Percentiles rank a stretch among this genome's conserved stretches.
Conservation (phyloP, 129 eudicot genomes). For the Chrysanthemum seticuspe region DNA sequence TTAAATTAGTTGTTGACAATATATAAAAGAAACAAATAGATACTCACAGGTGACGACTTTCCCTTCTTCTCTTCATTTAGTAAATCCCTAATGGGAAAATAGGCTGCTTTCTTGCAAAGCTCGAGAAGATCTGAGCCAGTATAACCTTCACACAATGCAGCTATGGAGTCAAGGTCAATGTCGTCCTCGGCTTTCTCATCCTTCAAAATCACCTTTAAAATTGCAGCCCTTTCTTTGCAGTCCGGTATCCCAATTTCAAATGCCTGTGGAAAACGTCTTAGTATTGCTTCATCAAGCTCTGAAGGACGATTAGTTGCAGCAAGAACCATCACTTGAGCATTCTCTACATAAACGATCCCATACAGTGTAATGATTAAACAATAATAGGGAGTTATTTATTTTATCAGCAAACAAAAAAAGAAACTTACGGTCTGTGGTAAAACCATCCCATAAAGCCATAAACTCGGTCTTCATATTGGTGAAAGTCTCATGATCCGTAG, state of each 20-base stretch:
- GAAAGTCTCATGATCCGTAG: slow-evolving; percentile 77
- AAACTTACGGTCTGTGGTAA: slow-evolving; percentile 86
- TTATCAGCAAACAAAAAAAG: too few relatives aligned
- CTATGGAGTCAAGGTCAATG: slow-evolving; percentile 59
- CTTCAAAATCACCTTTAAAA: slow-evolving; percentile 69
- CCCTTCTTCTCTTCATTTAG: slow-evolving; percentile 72
- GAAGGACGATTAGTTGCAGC: slow-evolving; percentile 97
- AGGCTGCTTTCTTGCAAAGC: slow-evolving; percentile 89
- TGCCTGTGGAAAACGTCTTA: slow-evolving; percentile 87
- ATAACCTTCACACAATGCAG: slow-evolving; percentile 75
- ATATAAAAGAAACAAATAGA: not conserved
- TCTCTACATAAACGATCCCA: slow-evolving; percentile 41
- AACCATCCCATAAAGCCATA: slow-evolving; percentile 95
- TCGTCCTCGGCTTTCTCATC: slow-evolving; percentile 64
- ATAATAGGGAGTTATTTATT: not conserved
- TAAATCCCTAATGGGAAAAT: slow-evolving; percentile 69
- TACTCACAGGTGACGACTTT: slow-evolving; percentile 46
- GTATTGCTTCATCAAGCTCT: slow-evolving; percentile 93
- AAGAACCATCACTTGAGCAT: slow-evolving; percentile 87
- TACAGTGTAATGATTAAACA: not conserved
- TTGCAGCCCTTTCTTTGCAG: slow-evolving; percentile 59
- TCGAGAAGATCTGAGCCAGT: slow-evolving; percentile 89
- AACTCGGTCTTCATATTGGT: slow-evolving; percentile 91
- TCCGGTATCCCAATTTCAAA: slow-evolving; percentile 85
- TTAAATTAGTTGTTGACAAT: not conserved